Percentiles rank a stretch among this genome's conserved stretches.
phyloP scores from a whole-genome alignment of 2,329 filamentous ascomycete genomes.

The Calycina herbarum region DNA sequence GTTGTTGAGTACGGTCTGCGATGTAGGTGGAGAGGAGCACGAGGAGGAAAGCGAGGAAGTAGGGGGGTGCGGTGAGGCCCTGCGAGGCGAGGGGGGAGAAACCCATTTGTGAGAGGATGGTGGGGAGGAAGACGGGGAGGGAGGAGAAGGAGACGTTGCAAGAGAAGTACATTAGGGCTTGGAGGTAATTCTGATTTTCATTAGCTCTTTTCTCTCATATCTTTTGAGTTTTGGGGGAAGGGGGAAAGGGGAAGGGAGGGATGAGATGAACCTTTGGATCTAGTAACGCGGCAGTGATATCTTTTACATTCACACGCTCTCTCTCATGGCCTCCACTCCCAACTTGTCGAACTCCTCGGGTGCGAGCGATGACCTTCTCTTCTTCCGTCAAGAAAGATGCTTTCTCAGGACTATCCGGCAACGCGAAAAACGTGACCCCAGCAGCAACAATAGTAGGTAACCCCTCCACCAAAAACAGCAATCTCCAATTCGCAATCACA shows the following conservation, averaged over 20 bases:
- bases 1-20: constrained; percentile 65
- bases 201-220: neutral
- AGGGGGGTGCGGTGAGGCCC: constrained; percentile 71
- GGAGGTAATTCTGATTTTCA: constrained; percentile 27
- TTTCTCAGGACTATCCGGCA: constrained; percentile 53
- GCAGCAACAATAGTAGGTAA: constrained; percentile 58
- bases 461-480: constrained; percentile 66
- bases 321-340: constrained; percentile 51
- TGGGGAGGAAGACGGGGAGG: constrained; percentile 64
- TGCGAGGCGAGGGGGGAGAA: constrained; percentile 67
- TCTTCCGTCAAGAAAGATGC: constrained; percentile 49
- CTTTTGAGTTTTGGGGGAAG: constrained; percentile 41
- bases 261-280: constrained; percentile 52
- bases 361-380: constrained; percentile 52
- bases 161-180: constrained; percentile 55
- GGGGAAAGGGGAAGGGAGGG: constrained; percentile 51
- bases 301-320: constrained; percentile 45
- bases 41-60: constrained; percentile 64
- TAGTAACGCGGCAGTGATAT: constrained; percentile 48
- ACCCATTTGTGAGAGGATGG: constrained; percentile 65
- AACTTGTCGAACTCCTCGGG: constrained; percentile 53
- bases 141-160: constrained; percentile 66
- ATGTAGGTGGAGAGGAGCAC: constrained; percentile 62
- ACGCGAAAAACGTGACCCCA: constrained; percentile 53
- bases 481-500: constrained; percentile 58